phyloP scores from a whole-genome alignment of 225 moss, liverwort and hornwort genomes.

The Bryoerythrophyllum caledonicum region DNA sequence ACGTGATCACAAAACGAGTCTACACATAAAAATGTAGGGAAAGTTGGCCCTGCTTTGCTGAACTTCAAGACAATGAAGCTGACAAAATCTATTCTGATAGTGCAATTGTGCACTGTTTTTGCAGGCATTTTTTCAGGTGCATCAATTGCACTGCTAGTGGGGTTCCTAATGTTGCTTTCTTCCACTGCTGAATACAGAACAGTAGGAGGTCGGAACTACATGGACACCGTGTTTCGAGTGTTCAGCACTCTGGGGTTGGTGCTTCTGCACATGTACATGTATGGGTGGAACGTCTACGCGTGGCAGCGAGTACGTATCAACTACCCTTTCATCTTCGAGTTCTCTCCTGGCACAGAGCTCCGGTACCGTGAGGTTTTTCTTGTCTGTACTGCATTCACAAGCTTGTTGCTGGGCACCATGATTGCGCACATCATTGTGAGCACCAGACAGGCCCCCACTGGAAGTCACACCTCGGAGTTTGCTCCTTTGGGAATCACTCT shows the following conservation, averaged over 20 bases:
- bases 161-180: constrained; percentile 53
- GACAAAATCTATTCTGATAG: neutral
- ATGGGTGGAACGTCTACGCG: constrained; percentile 75
- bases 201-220: constrained; percentile 45
- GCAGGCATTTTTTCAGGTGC: constrained; percentile 81
- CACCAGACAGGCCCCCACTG: constrained; percentile 40
- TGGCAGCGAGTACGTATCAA: constrained; percentile 88
- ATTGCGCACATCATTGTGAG: constrained; percentile 64
- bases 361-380: constrained; percentile 86
- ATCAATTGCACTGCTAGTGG: constrained; percentile 60
- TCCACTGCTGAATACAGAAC: constrained; percentile 26
- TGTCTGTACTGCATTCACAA: constrained; percentile 66
- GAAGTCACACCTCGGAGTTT: constrained; percentile 51
- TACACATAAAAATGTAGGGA: neutral
- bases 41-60: constrained; percentile 6
- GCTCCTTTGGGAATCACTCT: constrained; percentile 45
- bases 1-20: neutral
- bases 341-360: constrained; percentile 80
- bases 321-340: constrained; percentile 87
- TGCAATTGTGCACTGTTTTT: neutral
- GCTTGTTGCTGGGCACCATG: constrained; percentile 69
- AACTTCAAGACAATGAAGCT: neutral
- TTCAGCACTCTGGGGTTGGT: constrained; percentile 78
- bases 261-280: constrained; percentile 87
- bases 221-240: constrained; percentile 68